Evolutionary conservation across 1,284 basidiomycete species (phyloP).

Genomic region (Boletus mariae): DNA sequence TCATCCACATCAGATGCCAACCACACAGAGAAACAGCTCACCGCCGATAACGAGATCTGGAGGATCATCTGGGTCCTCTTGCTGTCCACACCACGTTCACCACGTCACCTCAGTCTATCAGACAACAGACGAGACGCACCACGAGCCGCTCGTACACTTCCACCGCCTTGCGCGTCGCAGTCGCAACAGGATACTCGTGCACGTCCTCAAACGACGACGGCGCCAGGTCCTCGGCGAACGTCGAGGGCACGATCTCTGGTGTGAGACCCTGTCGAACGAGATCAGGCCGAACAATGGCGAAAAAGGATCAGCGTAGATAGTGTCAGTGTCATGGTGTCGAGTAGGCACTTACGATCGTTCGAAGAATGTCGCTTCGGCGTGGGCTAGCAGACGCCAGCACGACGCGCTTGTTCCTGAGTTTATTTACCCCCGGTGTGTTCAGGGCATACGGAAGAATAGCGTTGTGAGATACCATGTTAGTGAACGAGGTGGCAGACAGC

Average conservation of each 20-base stretch:
- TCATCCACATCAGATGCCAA: neutral
- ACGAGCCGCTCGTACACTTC: constrained; percentile 91
- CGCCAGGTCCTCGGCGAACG: constrained; percentile 81
- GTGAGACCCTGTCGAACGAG: constrained; percentile 61
- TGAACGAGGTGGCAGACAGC: neutral
- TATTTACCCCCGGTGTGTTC: constrained; percentile 64
- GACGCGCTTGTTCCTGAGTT: constrained; percentile 71
- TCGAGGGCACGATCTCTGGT: constrained; percentile 87
- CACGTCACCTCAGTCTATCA: neutral
- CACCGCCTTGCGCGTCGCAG: constrained; percentile 87
- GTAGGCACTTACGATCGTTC: constrained; percentile 59
- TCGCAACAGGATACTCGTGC: constrained; percentile 92
- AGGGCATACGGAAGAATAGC: constrained; percentile 69
- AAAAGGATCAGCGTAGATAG: neutral
- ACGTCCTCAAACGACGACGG: constrained; percentile 69
- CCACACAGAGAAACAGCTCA: constrained; percentile 31
- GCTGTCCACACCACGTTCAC: constrained; percentile 32
- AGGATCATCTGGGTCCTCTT: constrained; percentile 71
- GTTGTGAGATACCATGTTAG: constrained; percentile 24
- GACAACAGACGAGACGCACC: constrained; percentile 39
- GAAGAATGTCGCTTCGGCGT: constrained; percentile 81
- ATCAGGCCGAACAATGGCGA: neutral
- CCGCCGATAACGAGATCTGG: constrained; percentile 94
- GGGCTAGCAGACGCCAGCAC: constrained; percentile 86
- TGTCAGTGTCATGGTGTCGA: neutral